A percentile compares a stretch with the other conserved stretches of the same genome.
phyloP scores from a whole-genome alignment of 495 filamentous ascomycete species.

The Lepraria neglecta region DNA sequence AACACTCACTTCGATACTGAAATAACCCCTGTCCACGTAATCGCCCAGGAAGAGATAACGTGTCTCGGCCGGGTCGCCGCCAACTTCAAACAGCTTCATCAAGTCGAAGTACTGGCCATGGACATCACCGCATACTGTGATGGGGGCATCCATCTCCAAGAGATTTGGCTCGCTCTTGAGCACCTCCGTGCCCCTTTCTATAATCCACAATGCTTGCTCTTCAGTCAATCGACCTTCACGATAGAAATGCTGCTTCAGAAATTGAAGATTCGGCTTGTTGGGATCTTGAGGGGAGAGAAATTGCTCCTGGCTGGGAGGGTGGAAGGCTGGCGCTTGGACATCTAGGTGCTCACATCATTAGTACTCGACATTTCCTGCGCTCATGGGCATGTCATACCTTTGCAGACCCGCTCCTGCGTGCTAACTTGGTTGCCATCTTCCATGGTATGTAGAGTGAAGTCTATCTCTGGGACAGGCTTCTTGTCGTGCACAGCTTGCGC shows the following conservation, averaged over 20 bases:
- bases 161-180: slow-evolving; percentile 86
- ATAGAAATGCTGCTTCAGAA: slow-evolving; percentile 97
- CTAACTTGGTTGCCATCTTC: slow-evolving; percentile 93
- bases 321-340: slow-evolving; percentile 93
- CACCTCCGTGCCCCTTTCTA: slow-evolving; percentile 74
- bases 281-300: slow-evolving; percentile 72
- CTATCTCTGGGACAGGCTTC: slow-evolving; percentile 91
- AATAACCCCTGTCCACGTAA: slow-evolving; percentile 97
- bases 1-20: slow-evolving; percentile 78
- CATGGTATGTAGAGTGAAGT: slow-evolving; percentile 96
- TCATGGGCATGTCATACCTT: slow-evolving; percentile 57
- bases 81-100: slow-evolving; percentile 99
- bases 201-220: slow-evolving; percentile 94
- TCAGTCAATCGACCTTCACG: slow-evolving; percentile 94
- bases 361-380: slow-evolving; percentile 18
- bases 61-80: slow-evolving; percentile 92
- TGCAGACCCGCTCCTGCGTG: slow-evolving; percentile 91
- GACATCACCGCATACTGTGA: slow-evolving; percentile 98
- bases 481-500: slow-evolving; percentile 79
- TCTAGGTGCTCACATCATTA: slow-evolving; percentile 46
- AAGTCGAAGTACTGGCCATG: slow-evolving; percentile 98
- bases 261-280: slow-evolving; percentile 83
- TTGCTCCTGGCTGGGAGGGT: slow-evolving; percentile 77
- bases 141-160: slow-evolving; percentile 98
- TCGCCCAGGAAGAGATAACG: slow-evolving; percentile 95